Evolutionary conservation across 1,284 basidiomycete genomes (phyloP), one percentile per base, ranked within the genome.

Genomic region (Ustilago trichophora): DNA sequence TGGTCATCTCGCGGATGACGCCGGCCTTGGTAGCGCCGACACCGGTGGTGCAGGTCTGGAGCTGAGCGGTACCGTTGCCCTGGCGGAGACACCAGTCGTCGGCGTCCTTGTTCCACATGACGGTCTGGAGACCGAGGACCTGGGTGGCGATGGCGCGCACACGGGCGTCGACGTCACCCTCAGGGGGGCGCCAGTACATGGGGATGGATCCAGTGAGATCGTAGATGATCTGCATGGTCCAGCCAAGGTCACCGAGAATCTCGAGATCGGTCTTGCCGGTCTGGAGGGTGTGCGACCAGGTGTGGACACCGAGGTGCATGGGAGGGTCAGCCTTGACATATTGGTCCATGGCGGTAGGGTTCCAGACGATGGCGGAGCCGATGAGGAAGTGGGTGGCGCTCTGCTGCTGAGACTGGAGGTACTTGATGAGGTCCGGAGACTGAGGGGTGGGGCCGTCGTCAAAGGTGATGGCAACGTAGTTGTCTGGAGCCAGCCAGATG

Each of bases 361-460:
- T 83, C 43, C 81, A 55, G 26, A 88, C 74, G 64, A 93, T 89
- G 75, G 91, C 88, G 26, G 84, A 73, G 24, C 91, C 91, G 71
- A 93, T 92, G 83, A 91, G 86, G 79, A 92, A 93, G 80, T 92
- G 91, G 1, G 91, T 93, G 2, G 87, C 87, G 12, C 54, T 47
- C 32, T 51, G 37, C 48, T 87, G 85, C 54, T 91, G 85, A n/a
- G 83, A 49, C 62, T 85, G 66, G 44, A 92, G 83, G 78, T 90
- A 91, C 15, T 56, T 44, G 77, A 87, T 86, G 16, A 89, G 83
- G 33, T 54, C 57, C 18, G 81, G 73, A 1, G 84, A 84, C 4
- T 82, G 64, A 57, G 78, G 50, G 21, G 72, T 84, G 0, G 91
- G 91, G 6, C 91, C 91, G 78, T 93, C 91, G 77, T 93, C 91